Conservation (phyloP, 2,329 filamentous ascomycete species). For the Huntiella moniliformis region DNA sequence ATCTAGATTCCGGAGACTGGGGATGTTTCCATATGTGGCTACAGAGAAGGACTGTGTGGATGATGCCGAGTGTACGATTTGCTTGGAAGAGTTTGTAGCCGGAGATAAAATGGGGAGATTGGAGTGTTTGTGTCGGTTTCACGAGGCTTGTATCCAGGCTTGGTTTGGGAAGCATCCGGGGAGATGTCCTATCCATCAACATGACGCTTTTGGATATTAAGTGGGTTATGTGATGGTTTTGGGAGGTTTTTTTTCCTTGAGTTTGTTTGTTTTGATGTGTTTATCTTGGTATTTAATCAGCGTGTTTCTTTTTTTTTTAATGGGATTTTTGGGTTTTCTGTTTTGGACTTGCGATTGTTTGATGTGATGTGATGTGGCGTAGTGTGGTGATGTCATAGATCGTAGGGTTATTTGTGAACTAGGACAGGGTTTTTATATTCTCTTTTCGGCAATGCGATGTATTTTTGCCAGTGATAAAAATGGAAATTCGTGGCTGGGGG, state of each 20-base stretch:
- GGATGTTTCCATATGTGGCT: conserved; percentile 44
- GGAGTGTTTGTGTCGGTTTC: conserved; percentile 48
- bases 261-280: neutral
- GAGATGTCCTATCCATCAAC: conserved; percentile 46
- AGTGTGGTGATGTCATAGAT: neutral
- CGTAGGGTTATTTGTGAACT: too few species aligned
- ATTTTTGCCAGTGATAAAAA: too few species aligned
- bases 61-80: conserved; percentile 49
- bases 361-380: neutral
- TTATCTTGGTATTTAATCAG: neutral
- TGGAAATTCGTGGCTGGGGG: too few species aligned
- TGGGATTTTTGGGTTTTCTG: neutral
- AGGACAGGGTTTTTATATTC: too few species aligned
- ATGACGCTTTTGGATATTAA: conserved; percentile 36
- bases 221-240: neutral
- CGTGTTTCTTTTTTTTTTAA: neutral
- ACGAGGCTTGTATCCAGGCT: conserved; percentile 37
- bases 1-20: conserved; percentile 28
- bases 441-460: too few species aligned
- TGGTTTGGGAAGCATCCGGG: conserved; percentile 47
- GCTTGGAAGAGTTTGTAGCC: conserved; percentile 45
- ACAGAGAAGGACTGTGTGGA: conserved; percentile 53
- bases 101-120: conserved; percentile 45
- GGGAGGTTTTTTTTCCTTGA: neutral
- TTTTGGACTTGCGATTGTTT: neutral